Conservation (phyloP, 768 basidiomycete species). For the Infundibulicybe gibba region DNA sequence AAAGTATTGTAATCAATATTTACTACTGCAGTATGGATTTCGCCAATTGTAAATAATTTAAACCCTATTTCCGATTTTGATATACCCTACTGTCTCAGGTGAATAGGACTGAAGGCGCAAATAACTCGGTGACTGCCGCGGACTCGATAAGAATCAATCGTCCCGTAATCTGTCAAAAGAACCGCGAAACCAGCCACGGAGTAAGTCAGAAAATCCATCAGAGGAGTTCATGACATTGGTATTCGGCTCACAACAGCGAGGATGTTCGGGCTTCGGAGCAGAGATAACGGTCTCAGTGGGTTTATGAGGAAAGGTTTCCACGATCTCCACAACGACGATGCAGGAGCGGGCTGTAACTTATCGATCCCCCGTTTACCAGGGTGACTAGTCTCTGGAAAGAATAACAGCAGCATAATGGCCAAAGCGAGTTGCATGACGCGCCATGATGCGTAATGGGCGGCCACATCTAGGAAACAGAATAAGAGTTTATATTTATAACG, state of each 20-base stretch:
- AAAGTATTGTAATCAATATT: no score
- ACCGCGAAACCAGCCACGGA: neutral
- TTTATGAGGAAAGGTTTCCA: slow-evolving; percentile 35
- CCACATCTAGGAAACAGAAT: neutral
- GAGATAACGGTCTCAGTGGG: slow-evolving; percentile 46
- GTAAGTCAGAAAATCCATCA: neutral
- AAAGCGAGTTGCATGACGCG: neutral
- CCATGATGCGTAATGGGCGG: neutral
- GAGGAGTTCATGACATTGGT: neutral
- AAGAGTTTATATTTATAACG: neutral
- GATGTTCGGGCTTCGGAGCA: slow-evolving; percentile 63
- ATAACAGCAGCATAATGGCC: slow-evolving; percentile 27
- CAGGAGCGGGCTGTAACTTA: slow-evolving; percentile 14
- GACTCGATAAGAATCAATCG: neutral
- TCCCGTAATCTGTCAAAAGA: neutral
- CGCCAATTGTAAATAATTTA: no score
- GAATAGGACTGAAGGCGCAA: slow-evolving; percentile 13
- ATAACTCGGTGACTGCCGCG: neutral
- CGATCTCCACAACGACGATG: slow-evolving; percentile 26
- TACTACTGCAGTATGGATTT: no score
- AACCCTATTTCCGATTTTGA: no score
- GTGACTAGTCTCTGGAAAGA: slow-evolving; percentile 67
- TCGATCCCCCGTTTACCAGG: slow-evolving; percentile 48
- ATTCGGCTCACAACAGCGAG: slow-evolving; percentile 40
- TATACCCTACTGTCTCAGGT: no score